Evolutionary conservation across 495 filamentous ascomycete genomes (phyloP).

Genomic region (Astrothelium macrocarpum): DNA sequence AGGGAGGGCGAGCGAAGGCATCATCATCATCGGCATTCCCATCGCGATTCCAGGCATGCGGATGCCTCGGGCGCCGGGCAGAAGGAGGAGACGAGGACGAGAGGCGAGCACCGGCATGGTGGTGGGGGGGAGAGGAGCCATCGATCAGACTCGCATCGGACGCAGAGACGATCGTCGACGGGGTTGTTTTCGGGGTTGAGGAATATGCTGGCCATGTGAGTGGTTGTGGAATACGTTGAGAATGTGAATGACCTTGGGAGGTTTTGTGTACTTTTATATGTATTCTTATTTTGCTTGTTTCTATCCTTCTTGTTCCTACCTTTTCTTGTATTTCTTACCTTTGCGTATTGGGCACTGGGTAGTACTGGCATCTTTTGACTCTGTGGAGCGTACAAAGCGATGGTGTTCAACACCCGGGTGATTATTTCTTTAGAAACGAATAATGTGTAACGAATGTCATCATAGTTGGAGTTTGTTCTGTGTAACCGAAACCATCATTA

Average conservation of each 20-base stretch:
- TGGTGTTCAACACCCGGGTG: not conserved
- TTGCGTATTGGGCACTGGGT: too few relatives aligned
- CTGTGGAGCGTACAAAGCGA: not conserved
- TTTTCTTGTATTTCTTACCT: too few relatives aligned
- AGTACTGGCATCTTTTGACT: too few relatives aligned
- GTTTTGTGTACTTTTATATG: not conserved
- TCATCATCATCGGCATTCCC: not conserved
- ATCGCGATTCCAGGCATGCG: not conserved
- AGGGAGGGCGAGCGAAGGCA: not conserved
- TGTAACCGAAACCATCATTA: not conserved
- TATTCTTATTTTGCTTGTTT: not conserved
- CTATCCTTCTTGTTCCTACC: too few relatives aligned
- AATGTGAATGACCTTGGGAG: too few relatives aligned
- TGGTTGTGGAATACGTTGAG: too few relatives aligned
- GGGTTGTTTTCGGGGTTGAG: not conserved
- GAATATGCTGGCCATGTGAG: not conserved
- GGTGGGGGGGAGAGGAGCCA: not conserved
- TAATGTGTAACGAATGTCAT: conserved; percentile 1
- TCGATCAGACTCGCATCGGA: not conserved
- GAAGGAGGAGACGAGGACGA: not conserved
- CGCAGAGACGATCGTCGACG: not conserved
- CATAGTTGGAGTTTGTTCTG: not conserved
- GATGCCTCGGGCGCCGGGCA: not conserved
- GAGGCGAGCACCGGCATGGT: not conserved
- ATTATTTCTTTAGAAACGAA: not conserved